Conservation (phyloP, 148 eudicot genomes). For the Talinum fruticosum region DNA sequence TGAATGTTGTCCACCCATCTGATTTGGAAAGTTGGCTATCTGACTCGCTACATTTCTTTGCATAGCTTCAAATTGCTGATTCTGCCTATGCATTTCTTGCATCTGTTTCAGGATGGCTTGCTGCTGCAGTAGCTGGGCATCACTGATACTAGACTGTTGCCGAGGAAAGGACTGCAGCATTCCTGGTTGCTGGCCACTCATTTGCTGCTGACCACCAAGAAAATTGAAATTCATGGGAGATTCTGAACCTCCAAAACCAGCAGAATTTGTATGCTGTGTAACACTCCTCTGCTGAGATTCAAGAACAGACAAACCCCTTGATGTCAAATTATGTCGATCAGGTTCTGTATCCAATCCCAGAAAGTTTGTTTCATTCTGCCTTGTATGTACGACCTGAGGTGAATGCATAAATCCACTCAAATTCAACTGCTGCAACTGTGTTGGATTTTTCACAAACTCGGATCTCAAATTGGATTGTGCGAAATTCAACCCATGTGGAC, state of each 20-base stretch:
- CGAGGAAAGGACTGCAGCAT: conserved; percentile 51
- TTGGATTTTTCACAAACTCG: conserved; percentile 41
- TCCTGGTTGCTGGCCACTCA: conserved; percentile 56
- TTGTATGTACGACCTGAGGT: conserved; percentile 42
- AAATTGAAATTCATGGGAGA: conserved; percentile 59
- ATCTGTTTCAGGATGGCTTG: conserved; percentile 63
- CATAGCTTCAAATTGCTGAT: conserved; percentile 55
- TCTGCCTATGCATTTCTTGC: conserved; percentile 77
- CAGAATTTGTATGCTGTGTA: conserved; percentile 44
- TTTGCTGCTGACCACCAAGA: conserved; percentile 75
- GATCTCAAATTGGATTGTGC: conserved; percentile 48
- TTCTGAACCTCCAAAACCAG: conserved; percentile 50
- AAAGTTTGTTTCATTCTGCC: conserved; percentile 63
- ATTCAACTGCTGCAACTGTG: conserved; percentile 47
- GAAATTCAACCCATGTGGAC: conserved; percentile 52
- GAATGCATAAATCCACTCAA: conserved; percentile 54
- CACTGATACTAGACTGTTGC: conserved; percentile 62
- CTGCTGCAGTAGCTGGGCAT: conserved; percentile 62
- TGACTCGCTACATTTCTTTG: conserved; percentile 52
- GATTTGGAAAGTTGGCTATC: conserved; percentile 45
- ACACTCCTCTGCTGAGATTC: conserved; percentile 53
- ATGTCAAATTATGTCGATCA: conserved; percentile 42
- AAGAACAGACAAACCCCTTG: conserved; percentile 51
- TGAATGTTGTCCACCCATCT: conserved; percentile 48
- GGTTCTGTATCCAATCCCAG: conserved; percentile 60